Conservation (phyloP, 495 filamentous ascomycete species). For the Aspergillus bertholletiae region DNA sequence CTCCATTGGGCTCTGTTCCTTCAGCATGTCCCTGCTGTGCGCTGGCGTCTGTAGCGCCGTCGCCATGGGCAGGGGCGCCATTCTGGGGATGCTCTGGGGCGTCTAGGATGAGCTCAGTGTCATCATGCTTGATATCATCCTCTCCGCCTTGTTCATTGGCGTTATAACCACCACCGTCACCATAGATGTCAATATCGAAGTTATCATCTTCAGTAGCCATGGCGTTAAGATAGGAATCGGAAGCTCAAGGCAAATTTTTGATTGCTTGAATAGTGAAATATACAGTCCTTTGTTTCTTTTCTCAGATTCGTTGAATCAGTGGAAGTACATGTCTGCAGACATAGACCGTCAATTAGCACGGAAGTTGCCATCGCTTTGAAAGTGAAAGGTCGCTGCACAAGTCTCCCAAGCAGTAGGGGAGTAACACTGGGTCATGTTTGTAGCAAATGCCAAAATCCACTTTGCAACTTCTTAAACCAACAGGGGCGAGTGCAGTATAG, state of each 20-base stretch:
- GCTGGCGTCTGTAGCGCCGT: conserved; percentile 14
- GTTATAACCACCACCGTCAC: conserved; percentile 61
- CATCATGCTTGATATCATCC: conserved; percentile 50
- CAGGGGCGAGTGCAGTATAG: conserved; percentile 9
- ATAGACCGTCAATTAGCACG: conserved; percentile 40
- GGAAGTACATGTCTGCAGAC: conserved; percentile 45
- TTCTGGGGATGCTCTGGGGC: conserved; percentile 25
- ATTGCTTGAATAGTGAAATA: conserved; percentile 33
- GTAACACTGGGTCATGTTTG: conserved; percentile 1
- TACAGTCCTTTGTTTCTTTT: conserved; percentile 33
- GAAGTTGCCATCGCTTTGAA: conserved; percentile 18
- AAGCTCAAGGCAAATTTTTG: conserved; percentile 24
- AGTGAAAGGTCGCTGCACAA: background rate
- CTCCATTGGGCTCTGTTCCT: conserved; percentile 17
- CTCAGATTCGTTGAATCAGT: conserved; percentile 32
- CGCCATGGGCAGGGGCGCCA: conserved; percentile 12
- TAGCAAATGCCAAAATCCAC: background rate
- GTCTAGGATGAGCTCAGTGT: conserved; percentile 39
- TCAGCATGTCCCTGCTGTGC: conserved; percentile 20
- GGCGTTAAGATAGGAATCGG: conserved; percentile 32
- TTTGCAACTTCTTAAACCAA: background rate
- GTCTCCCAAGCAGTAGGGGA: background rate
- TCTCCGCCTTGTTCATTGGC: conserved; percentile 48
- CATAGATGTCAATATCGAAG: conserved; percentile 98
- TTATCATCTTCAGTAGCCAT: conserved; percentile 86